phyloP scores from a whole-genome alignment of 768 basidiomycete species.

The Auriscalpium orientale region DNA sequence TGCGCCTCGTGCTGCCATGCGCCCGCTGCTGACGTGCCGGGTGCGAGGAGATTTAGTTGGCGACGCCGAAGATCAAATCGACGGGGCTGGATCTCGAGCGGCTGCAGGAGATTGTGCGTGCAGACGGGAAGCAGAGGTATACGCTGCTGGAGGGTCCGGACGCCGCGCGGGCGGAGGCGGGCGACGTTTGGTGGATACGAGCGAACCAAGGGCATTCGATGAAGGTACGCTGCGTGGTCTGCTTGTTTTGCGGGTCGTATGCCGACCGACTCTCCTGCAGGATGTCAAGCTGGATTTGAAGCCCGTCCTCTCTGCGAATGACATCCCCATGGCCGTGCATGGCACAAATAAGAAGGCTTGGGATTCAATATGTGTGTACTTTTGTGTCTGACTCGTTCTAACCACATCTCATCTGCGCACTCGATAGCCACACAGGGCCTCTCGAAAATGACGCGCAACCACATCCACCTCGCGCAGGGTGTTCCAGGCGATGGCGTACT shows the following conservation, averaged over 20 bases:
- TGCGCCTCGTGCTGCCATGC: slow-evolving; percentile 9
- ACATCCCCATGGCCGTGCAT: slow-evolving; percentile 79
- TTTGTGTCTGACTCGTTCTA: not conserved
- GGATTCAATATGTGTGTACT: slow-evolving; percentile 53
- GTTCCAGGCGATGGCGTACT: slow-evolving; percentile 56
- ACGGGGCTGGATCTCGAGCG: slow-evolving; percentile 37
- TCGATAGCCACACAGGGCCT: slow-evolving; percentile 60
- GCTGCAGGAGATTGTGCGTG: slow-evolving; percentile 57
- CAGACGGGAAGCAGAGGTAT: slow-evolving; percentile 62
- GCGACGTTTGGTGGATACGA: slow-evolving; percentile 69
- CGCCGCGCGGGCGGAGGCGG: slow-evolving; percentile 21
- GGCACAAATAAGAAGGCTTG: slow-evolving; percentile 69
- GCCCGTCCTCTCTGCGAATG: slow-evolving; percentile 45
- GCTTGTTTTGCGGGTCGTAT: not conserved
- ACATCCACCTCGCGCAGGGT: slow-evolving; percentile 88
- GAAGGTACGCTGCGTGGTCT: slow-evolving; percentile 36
- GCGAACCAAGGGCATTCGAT: slow-evolving; percentile 90
- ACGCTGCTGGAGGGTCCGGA: slow-evolving; percentile 42
- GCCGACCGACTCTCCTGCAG: slow-evolving; percentile 29
- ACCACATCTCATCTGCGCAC: not conserved
- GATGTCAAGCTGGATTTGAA: slow-evolving; percentile 60
- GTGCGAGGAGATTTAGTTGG: slow-evolving; percentile 40
- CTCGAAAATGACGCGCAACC: slow-evolving; percentile 81
- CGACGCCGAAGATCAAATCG: slow-evolving; percentile 52
- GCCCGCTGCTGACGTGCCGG: not conserved